Evolutionary conservation across 2,329 filamentous ascomycete genomes (phyloP).

Genomic region (Alternaria incomplexa): DNA sequence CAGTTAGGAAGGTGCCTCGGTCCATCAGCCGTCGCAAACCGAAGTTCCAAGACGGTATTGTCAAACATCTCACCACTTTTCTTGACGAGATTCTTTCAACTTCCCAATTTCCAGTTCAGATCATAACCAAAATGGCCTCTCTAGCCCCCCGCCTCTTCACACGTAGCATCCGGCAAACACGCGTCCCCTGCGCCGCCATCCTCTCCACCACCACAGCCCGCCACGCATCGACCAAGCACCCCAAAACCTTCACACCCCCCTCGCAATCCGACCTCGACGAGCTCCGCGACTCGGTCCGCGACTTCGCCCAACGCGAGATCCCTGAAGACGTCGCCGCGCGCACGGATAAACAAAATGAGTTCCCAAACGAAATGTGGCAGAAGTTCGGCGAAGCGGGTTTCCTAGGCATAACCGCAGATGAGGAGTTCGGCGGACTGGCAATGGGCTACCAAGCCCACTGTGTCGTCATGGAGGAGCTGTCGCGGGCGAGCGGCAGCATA

Average conservation of each 20-base stretch:
- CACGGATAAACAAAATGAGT: slow-evolving; percentile 87
- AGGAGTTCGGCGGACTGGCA: slow-evolving; percentile 84
- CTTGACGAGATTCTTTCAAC: background rate
- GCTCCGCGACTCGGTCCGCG: slow-evolving; percentile 81
- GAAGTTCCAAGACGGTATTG: slow-evolving; percentile 8
- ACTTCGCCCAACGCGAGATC: slow-evolving; percentile 88
- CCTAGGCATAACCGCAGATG: slow-evolving; percentile 90
- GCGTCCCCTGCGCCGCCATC: slow-evolving; percentile 13
- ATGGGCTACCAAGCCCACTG: slow-evolving; percentile 98
- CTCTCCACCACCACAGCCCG: slow-evolving; percentile 32
- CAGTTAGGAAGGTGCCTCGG: slow-evolving; percentile 26
- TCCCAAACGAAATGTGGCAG: slow-evolving; percentile 89
- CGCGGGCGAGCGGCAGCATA: slow-evolving; percentile 82
- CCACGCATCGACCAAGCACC: slow-evolving; percentile 71
- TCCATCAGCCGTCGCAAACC: slow-evolving; percentile 32
- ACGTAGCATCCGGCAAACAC: slow-evolving; percentile 47
- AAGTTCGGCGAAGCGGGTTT: slow-evolving; percentile 92
- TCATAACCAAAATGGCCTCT: slow-evolving; percentile 39
- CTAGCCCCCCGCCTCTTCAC: slow-evolving; percentile 45
- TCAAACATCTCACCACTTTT: slow-evolving; percentile 11
- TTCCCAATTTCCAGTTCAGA: background rate
- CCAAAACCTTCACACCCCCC: slow-evolving; percentile 71
- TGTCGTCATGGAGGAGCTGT: slow-evolving; percentile 93
- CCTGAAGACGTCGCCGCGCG: slow-evolving; percentile 78
- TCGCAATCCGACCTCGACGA: slow-evolving; percentile 76